Base-by-base conservation (phyloP, 148 eudicot genomes). In the Silene uniflora region DNA sequence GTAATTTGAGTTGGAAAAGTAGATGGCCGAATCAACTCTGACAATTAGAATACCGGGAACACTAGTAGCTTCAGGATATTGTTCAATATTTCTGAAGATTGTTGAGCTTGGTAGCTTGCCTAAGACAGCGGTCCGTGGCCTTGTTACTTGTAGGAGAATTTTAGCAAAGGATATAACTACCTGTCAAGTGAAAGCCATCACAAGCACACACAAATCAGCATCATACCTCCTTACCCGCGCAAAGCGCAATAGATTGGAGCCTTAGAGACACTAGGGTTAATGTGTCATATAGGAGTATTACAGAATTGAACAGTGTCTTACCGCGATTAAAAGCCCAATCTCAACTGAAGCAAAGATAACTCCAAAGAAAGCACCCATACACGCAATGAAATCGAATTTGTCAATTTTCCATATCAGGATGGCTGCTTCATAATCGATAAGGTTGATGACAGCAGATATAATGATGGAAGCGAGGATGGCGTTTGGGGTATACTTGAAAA, bases 281-380 rank as follows among this genome's bases (percentile, higher is more conserved):
- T 29, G 32, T 29, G 21, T 27, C 10, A 18, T 56, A 18, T 60
- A 64, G 39, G 39, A 35, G 6, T 35, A 3, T 17, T 18, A 22
- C 19, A 46, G 24, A 39, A 62, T 10, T 25, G 19, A 42, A 27
- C 24, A 16, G 13, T 60, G 42, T 17, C 83, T 86, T 86, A 92
- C 98, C 42, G 98, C 95, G n/a, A 90, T 83, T 39, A 91, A 73
- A 81, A 91, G 97, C 65, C 98, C 98, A 21, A 91, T 90, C 81
- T 93, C 98, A 78, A 93, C 97, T 1, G 95, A 87, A 1, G 61
- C 82, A 29, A 93, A 93, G 46, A 91, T 79, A 0, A 93, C 97
- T 3, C 97, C 98, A 67, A 93, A 82, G 75, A 93, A 93, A 25
- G 98, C 98, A 14, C 97, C 98, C 87, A 91, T 81, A 76, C 95